A percentile compares a stretch with the other conserved stretches of the same genome.
These are phyloP conservation scores for Ascochyta clinopodiicola DNA, from an alignment of 2,329 filamentous ascomycete genomes.

Conservation along the genomic window DNA sequence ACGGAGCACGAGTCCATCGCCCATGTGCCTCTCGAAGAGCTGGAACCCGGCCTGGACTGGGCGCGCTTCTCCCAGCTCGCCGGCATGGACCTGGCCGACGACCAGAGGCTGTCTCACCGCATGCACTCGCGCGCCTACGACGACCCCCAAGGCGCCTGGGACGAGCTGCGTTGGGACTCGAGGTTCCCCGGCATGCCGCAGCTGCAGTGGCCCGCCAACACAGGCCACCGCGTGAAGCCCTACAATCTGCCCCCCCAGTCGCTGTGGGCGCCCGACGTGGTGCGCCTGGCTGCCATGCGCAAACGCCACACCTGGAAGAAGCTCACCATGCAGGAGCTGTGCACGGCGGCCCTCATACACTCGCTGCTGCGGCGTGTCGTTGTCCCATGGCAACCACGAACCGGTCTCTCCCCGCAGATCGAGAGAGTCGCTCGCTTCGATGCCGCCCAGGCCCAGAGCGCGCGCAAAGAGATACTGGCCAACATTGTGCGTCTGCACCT, in stretches of 20 bases:
- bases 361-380: slow-evolving; percentile 37
- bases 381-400: slow-evolving; percentile 8
- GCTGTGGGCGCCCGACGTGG: slow-evolving; percentile 49
- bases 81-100: slow-evolving; percentile 38
- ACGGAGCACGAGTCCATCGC: background rate
- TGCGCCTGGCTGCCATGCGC: slow-evolving; percentile 39
- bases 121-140: slow-evolving; percentile 21
- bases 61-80: slow-evolving; percentile 19
- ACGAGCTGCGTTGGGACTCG: slow-evolving; percentile 40
- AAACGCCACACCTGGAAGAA: slow-evolving; percentile 52
- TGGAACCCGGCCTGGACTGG: slow-evolving; percentile 34
- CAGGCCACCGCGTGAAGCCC: slow-evolving; percentile 40
- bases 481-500: slow-evolving; percentile 24
- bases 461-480: slow-evolving; percentile 25
- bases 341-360: slow-evolving; percentile 50
- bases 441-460: background rate
- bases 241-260: slow-evolving; percentile 54
- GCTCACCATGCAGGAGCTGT: slow-evolving; percentile 49
- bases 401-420: slow-evolving; percentile 31
- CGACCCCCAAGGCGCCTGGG: slow-evolving; percentile 28
- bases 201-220: slow-evolving; percentile 51
- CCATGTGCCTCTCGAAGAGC: slow-evolving; percentile 19
- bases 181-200: slow-evolving; percentile 30
- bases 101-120: slow-evolving; percentile 22
- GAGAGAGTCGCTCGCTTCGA: slow-evolving; percentile 17